Evolutionary conservation across 179 eudicot genomes (phyloP).

Genomic region (Sideroxylon spinosum): DNA sequence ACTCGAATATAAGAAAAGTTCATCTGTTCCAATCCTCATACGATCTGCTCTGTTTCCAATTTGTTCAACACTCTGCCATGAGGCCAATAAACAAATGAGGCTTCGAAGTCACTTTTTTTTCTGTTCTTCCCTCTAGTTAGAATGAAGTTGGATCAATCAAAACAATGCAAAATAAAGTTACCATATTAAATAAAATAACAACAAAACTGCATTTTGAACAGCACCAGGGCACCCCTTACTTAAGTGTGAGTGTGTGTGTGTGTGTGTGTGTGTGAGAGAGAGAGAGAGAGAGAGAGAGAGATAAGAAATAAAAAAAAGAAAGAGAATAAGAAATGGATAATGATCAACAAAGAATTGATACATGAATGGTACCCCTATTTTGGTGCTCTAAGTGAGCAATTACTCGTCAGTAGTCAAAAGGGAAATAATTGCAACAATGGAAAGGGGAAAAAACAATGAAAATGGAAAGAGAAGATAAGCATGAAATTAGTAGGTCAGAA

Average conservation of each 20-base stretch:
- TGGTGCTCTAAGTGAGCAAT: background rate
- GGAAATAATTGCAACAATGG: background rate
- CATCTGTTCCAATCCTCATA: conserved; percentile 61
- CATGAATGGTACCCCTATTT: background rate
- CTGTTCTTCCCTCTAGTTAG: background rate
- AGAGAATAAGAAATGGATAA: background rate
- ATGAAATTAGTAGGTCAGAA: background rate
- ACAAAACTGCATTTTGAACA: background rate
- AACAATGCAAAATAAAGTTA: background rate
- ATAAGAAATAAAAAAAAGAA: background rate
- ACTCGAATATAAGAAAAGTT: conserved; percentile 77
- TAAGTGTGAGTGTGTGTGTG: no score
- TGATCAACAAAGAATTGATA: background rate
- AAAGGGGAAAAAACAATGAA: background rate
- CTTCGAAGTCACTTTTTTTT: background rate
- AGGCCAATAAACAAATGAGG: conserved; percentile 5
- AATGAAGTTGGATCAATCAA: background rate
- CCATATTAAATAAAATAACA: background rate
- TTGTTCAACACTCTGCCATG: conserved; percentile 87
- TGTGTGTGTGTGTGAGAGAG: no score
- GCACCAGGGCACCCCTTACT: background rate
- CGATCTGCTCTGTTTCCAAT: conserved; percentile 94
- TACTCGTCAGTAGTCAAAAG: background rate
- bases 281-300: no score
- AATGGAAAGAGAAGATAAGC: background rate